Percentiles rank a stretch among this genome's conserved stretches.
Evolutionary conservation across 2,329 filamentous ascomycete species (phyloP).

Genomic region (Hypoxylon sp.): DNA sequence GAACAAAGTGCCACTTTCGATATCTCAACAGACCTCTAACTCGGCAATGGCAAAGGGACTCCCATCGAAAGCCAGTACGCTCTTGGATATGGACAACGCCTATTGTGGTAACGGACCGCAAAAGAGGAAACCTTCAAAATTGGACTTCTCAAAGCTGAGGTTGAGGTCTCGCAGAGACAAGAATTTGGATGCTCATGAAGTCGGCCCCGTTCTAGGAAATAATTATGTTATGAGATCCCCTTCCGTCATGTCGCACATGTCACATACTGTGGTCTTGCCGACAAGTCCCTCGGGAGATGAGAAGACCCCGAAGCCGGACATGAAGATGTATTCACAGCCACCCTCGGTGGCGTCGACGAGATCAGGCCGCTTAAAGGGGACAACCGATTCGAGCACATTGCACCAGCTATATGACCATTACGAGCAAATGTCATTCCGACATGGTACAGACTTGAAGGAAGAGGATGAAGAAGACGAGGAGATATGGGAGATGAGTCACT

Average conservation of each 20-base stretch:
- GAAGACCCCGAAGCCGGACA: slow-evolving; percentile 35
- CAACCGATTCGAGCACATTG: slow-evolving; percentile 56
- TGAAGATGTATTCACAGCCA: slow-evolving; percentile 43
- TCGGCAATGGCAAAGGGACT: slow-evolving; percentile 70
- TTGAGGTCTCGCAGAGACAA: slow-evolving; percentile 54
- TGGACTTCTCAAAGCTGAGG: slow-evolving; percentile 64
- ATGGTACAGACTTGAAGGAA: slow-evolving; percentile 51
- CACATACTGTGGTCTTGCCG: slow-evolving; percentile 46
- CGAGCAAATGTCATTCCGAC: slow-evolving; percentile 67
- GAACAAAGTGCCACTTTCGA: slow-evolving; percentile 66
- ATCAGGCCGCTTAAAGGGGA: slow-evolving; percentile 49
- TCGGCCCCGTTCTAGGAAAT: slow-evolving; percentile 53
- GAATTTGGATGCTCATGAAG: slow-evolving; percentile 44
- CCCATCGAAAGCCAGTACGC: slow-evolving; percentile 61
- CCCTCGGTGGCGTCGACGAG: slow-evolving; percentile 32
- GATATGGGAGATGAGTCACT: slow-evolving; percentile 14
- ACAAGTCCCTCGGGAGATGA: slow-evolving; percentile 23
- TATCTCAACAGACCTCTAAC: slow-evolving; percentile 70
- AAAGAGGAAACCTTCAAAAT: slow-evolving; percentile 63
- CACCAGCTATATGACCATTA: slow-evolving; percentile 70
- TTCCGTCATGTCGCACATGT: slow-evolving; percentile 59
- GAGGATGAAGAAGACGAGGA: slow-evolving; percentile 44
- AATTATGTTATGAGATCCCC: slow-evolving; percentile 59
- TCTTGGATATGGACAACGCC: slow-evolving; percentile 62
- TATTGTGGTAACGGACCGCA: slow-evolving; percentile 51